Percentiles rank a stretch among this genome's conserved stretches.
Conservation (phyloP, 495 filamentous ascomycete genomes). For the Aspergillus cavernicola region DNA sequence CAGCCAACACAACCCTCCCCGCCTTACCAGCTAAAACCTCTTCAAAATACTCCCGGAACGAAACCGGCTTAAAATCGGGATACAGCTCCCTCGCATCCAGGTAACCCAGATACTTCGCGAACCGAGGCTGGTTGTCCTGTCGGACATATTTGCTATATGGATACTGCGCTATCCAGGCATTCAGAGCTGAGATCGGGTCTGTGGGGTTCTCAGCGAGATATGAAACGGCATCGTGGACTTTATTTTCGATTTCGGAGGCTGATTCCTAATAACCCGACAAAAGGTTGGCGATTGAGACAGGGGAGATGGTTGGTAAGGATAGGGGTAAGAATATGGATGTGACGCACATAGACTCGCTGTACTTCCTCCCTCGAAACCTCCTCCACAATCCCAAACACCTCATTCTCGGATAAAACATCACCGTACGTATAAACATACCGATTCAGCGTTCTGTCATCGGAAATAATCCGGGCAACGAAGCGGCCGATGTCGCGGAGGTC, state of each 20-base stretch:
- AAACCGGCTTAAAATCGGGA: constrained; percentile 29
- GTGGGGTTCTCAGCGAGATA: constrained; percentile 1
- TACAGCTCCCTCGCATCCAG: constrained; percentile 42
- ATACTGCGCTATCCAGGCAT: constrained; percentile 24
- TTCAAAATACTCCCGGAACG: constrained; percentile 15
- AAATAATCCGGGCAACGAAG: constrained; percentile 39
- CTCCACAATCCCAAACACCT: constrained; percentile 34
- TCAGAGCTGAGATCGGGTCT: constrained; percentile 3
- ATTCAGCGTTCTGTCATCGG: constrained; percentile 42
- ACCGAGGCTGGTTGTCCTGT: constrained; percentile 39
- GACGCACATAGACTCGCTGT: background rate
- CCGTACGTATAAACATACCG: constrained; percentile 33
- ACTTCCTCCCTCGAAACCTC: constrained; percentile 35
- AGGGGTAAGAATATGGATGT: background rate
- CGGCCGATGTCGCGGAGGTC: constrained; percentile 41
- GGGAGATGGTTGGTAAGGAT: background rate
- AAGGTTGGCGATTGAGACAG: background rate
- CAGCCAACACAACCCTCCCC: no score
- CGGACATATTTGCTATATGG: constrained; percentile 30
- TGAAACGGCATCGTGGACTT: background rate
- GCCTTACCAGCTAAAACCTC: constrained; percentile 13
- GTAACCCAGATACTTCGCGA: constrained; percentile 44
- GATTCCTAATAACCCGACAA: background rate
- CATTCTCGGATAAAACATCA: constrained; percentile 31
- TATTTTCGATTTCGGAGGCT: background rate